Base-by-base conservation (phyloP, 495 filamentous ascomycete genomes). In the Penicillium soppii region DNA sequence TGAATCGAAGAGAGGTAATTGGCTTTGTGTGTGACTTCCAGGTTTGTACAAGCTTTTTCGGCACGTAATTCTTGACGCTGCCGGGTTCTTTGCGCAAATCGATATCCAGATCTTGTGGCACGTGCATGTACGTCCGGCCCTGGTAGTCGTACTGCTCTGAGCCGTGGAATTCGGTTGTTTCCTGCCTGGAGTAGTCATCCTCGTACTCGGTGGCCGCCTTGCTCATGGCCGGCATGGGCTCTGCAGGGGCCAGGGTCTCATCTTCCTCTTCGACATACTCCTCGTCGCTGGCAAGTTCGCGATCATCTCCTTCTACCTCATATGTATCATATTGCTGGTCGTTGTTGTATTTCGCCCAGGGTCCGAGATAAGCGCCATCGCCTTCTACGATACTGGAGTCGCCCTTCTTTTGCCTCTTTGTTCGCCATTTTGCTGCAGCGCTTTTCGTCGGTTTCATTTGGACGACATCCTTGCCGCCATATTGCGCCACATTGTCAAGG, bases 101-200 rank as follows among this genome's bases (percentile, higher is more conserved):
- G 66, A 97, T 80, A 66, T 92, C 92, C 62, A 97, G 73, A 70
- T 97, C 94, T 67, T 91, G 90, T n/a, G 94, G 94, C 4, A 97
- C 82, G 71, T 97, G 95, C 74, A 77, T 77, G 51, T 77, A 77
- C 17, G 91, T 95, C 54, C 94, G 75, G 26, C 94, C 94, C 59
- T 90, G 83, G 69, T 97, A 97, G 67, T 97, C 95, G 75, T 84
- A 85, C 66, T 89, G 69, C 59, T 86, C 76, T n/a, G 75, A 72
- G 37, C 91, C 95, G 50, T 95, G 85, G 73, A 96, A 99, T 43
- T 86, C 82, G n/a, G 84, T 90, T 38, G 86, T 91, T 70, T 97
- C 92, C 27, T 77, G 79, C 41, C 71, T 71, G 20, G 79, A 71
- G 10, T 66, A 57, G 48, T 76, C 75, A 42, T 81, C 76, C 44